These are phyloP conservation scores for Sergeia podlipaevii DNA, from an alignment of 208 protist genomes.

Conservation along the genomic window DNA sequence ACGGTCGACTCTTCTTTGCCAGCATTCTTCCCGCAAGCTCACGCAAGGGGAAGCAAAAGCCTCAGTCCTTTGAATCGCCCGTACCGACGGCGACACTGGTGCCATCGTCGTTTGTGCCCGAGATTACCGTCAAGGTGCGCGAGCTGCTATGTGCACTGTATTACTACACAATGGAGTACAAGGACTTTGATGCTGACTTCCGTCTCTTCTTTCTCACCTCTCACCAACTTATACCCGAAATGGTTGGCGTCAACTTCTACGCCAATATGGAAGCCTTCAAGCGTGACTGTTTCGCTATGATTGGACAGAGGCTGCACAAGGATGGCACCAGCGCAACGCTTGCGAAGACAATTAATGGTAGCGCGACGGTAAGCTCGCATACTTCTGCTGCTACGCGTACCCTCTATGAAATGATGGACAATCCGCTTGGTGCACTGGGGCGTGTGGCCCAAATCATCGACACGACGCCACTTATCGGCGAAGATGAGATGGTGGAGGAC, in stretches of 20 bases:
- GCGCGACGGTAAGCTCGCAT: neutral
- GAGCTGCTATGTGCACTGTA: slow-evolving; percentile 77
- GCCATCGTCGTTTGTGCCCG: slow-evolving; percentile 5
- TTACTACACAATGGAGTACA: slow-evolving; percentile 83
- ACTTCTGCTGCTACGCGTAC: neutral
- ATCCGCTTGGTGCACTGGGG: slow-evolving; percentile 38
- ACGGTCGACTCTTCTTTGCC: slow-evolving; percentile 56
- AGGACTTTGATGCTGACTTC: slow-evolving; percentile 74
- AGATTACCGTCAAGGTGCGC: slow-evolving; percentile 21
- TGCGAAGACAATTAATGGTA: neutral
- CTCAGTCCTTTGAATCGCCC: neutral
- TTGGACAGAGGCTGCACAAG: slow-evolving; percentile 2
- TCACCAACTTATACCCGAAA: slow-evolving; percentile 80
- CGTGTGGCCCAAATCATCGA: slow-evolving; percentile 48
- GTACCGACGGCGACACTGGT: neutral
- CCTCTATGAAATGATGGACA: neutral
- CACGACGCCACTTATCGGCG: slow-evolving; percentile 45
- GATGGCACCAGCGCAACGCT: neutral
- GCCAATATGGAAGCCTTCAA: slow-evolving; percentile 63
- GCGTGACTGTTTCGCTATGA: slow-evolving; percentile 20
- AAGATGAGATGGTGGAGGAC: slow-evolving; percentile 48
- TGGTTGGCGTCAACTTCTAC: slow-evolving; percentile 86
- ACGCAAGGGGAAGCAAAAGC: slow-evolving; percentile 10
- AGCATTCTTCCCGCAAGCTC: slow-evolving; percentile 17
- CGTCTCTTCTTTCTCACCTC: slow-evolving; percentile 83